These are phyloP conservation scores for Yamadazyma triangularis DNA, from an alignment of 1,139 yeast genomes.

Conservation along the genomic window DNA sequence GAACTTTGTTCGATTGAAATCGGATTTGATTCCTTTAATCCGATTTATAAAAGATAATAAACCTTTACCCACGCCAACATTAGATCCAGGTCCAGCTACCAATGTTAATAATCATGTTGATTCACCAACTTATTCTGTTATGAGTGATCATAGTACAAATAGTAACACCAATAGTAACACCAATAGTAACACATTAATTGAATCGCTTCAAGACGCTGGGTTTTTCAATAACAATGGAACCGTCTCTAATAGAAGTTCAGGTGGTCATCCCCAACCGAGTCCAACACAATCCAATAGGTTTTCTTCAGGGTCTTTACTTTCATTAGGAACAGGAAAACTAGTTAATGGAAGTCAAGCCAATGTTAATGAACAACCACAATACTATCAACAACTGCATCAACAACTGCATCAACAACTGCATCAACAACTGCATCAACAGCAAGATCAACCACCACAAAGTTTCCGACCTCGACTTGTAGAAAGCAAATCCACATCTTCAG, in stretches of 20 bases:
- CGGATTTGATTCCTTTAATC: constrained; percentile 51
- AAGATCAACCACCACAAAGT: not conserved
- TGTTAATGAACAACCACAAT: not conserved
- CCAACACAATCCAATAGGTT: constrained; percentile 38
- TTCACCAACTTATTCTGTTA: constrained; percentile 31
- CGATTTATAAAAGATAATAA: constrained; percentile 50
- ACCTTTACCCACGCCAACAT: constrained; percentile 55
- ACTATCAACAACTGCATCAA: too few species aligned
- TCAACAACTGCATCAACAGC: not conserved
- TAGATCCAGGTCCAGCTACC: constrained; percentile 33
- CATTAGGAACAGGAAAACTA: constrained; percentile 42
- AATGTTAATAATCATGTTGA: constrained; percentile 21
- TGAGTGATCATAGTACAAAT: too few species aligned
- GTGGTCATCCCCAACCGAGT: constrained; percentile 23
- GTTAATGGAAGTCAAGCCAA: constrained; percentile 26
- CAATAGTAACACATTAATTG: constrained; percentile 10
- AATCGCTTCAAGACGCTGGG: constrained; percentile 11
- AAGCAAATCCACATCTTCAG: constrained; percentile 22
- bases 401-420: not conserved
- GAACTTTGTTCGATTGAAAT: constrained; percentile 45
- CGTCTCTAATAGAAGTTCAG: constrained; percentile 8
- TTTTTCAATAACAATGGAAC: constrained; percentile 2
- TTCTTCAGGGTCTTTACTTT: constrained; percentile 36
- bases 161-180: too few species aligned
- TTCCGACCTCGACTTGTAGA: constrained; percentile 30